Evolutionary conservation across 1,139 yeast species (phyloP), one percentile per base, ranked within the genome.

Genomic region (Pichia terricola): DNA sequence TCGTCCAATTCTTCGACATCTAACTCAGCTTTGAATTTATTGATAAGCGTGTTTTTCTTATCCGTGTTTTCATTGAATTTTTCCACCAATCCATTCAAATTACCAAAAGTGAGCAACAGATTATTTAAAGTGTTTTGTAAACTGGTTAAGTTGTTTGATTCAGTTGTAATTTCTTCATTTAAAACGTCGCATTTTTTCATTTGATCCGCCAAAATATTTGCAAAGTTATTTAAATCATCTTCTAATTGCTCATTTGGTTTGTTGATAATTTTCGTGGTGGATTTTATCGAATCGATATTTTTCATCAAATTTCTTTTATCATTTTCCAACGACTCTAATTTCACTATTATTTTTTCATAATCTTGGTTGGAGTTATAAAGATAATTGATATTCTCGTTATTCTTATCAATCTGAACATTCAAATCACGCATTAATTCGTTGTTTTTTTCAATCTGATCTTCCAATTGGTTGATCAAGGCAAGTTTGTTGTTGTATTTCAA

Each of bases 331-430:
- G 77, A 79, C 38, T 83, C 87, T 31, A 79, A 62, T 51, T 76
- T 77, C 36, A 83, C 79, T 30, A 87, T 60, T 2, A 80, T 77
- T 48, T 77, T 72, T 59, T 88, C 96, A 56, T 84, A 88, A 48
- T 80, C 82, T 60, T 87, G 96, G 58, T 87, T 85, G 1, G 87
- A 73, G 39, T 77, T 77, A 61, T 88, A 87, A 6, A 89, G 65
- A 10, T 61, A 62, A 41, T 83, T 81, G 2, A 88, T 75, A 50
- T 82, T 76, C 31, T 63, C 62, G 32, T 82, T 81, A 4, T 79
- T 69, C 4, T 60, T 58, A 16, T 72, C 72, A 45, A 89, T 72
- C 44, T 76, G 65, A 25, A 52, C 48, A 36, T 78, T 75, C 10
- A 83, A 61, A 1, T 57, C 59, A 1, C 68, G 69, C 9, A 84